Conservation (phyloP, 2,329 filamentous ascomycete species). For the Lomentospora prolificans region DNA sequence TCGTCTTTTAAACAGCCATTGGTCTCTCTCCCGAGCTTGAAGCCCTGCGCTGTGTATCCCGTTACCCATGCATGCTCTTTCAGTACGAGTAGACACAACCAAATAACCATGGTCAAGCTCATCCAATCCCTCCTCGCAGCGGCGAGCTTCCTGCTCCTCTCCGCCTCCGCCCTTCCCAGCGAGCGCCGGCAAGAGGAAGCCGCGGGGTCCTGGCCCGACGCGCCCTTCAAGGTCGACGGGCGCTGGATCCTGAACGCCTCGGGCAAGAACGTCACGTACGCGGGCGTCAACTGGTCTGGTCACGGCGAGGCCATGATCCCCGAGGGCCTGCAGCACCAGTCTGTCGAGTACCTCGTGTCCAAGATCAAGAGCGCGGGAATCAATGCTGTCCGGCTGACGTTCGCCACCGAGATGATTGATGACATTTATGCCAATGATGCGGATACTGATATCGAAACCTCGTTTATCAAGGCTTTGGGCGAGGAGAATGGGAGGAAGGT, state of each 20-base stretch:
- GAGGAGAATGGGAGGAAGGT: conserved; percentile 40
- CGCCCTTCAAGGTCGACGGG: conserved; percentile 30
- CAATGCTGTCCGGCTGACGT: conserved; percentile 54
- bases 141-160: background rate
- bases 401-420: conserved; percentile 55
- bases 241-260: conserved; percentile 32
- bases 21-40: too few relatives aligned
- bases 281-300: conserved; percentile 53
- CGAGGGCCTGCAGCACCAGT: conserved; percentile 53
- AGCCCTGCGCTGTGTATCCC: too few relatives aligned
- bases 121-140: background rate
- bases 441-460: conserved; percentile 34
- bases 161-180: background rate
- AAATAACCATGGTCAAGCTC: background rate
- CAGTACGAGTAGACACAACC: background rate
- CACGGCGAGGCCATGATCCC: conserved; percentile 54
- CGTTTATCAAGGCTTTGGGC: conserved; percentile 37
- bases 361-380: conserved; percentile 50
- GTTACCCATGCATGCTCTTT: too few relatives aligned
- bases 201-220: conserved; percentile 26
- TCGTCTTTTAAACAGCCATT: background rate
- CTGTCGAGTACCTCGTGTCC: conserved; percentile 41
- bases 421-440: conserved; percentile 41
- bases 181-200: background rate
- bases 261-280: conserved; percentile 35